Evolutionary conservation across 1,284 basidiomycete genomes (phyloP).

Genomic region (Pseudomicrostroma phylloplanum): DNA sequence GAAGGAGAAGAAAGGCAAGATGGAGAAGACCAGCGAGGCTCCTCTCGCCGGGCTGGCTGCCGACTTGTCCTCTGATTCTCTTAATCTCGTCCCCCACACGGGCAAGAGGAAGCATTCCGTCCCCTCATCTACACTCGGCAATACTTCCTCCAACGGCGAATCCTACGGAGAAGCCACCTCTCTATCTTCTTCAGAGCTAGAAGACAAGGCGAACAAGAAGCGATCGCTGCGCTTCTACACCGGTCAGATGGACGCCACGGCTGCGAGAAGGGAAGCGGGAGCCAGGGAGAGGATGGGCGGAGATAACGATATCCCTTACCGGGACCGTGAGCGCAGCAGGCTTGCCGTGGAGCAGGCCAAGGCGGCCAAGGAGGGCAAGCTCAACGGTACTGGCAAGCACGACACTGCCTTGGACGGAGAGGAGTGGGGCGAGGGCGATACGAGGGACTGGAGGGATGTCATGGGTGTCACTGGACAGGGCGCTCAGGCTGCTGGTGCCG

Average conservation of each 20-base stretch:
- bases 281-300: slow-evolving; percentile 37
- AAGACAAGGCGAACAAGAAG: slow-evolving; percentile 38
- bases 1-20: slow-evolving; percentile 17
- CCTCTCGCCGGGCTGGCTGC: slow-evolving; percentile 27
- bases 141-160: slow-evolving; percentile 20
- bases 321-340: slow-evolving; percentile 41
- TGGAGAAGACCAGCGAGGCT: slow-evolving; percentile 18
- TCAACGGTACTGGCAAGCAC: slow-evolving; percentile 8
- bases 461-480: slow-evolving; percentile 26
- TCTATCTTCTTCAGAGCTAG: slow-evolving; percentile 31
- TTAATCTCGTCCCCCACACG: not conserved
- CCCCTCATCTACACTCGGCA: slow-evolving; percentile 8
- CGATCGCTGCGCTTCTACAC: slow-evolving; percentile 46
- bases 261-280: slow-evolving; percentile 21
- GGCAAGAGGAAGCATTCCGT: not conserved
- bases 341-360: slow-evolving; percentile 41
- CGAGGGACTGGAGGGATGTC: slow-evolving; percentile 40
- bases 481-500: slow-evolving; percentile 16
- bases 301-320: slow-evolving; percentile 48
- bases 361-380: slow-evolving; percentile 30
- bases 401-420: slow-evolving; percentile 18
- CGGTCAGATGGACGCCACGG: slow-evolving; percentile 26
- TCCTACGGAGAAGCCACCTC: slow-evolving; percentile 39
- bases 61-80: slow-evolving; percentile 17
- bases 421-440: slow-evolving; percentile 44